Evolutionary conservation across 176 grass and related monocot genomes (phyloP).

Genomic region (Tillandsia leiboldiana): DNA sequence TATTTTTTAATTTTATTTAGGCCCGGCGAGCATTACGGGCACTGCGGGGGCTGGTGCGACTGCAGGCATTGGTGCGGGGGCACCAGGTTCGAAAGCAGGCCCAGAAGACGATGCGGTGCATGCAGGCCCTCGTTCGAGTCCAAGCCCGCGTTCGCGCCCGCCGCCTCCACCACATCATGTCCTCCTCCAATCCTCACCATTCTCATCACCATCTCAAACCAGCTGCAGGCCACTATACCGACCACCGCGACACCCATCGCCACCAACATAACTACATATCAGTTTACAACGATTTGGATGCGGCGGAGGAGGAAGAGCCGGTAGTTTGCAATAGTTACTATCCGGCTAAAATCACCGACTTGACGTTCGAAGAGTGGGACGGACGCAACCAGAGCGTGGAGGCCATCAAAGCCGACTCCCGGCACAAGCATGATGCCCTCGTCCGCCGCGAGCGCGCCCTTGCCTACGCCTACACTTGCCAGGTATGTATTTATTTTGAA

Average conservation of each 20-base stretch:
- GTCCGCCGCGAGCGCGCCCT: constrained; percentile 50
- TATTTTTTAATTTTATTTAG: constrained; percentile 7
- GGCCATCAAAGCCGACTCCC: constrained; percentile 17
- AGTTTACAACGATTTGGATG: not conserved
- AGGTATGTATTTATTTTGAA: not conserved
- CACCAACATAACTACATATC: no score
- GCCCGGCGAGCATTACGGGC: constrained; percentile 51
- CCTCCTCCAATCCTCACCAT: constrained; percentile 2
- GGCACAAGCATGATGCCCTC: constrained; percentile 37
- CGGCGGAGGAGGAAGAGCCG: constrained; percentile 8
- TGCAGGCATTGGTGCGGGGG: constrained; percentile 74
- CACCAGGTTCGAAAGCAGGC: constrained; percentile 74
- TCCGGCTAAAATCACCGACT: not conserved
- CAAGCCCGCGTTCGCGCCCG: constrained; percentile 63
- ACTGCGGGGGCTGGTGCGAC: constrained; percentile 53
- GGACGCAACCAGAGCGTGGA: constrained; percentile 42
- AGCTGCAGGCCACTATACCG: not conserved
- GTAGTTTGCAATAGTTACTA: no score
- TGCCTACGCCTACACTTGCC: constrained; percentile 35
- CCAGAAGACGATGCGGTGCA: constrained; percentile 62
- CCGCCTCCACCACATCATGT: constrained; percentile 16
- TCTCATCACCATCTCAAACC: not conserved
- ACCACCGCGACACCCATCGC: not conserved
- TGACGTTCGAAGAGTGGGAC: constrained; percentile 28
- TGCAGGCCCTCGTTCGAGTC: constrained; percentile 69